These are phyloP conservation scores for Malania oleifera DNA, from an alignment of 164 flowering plant species.

Conservation along the genomic window DNA sequence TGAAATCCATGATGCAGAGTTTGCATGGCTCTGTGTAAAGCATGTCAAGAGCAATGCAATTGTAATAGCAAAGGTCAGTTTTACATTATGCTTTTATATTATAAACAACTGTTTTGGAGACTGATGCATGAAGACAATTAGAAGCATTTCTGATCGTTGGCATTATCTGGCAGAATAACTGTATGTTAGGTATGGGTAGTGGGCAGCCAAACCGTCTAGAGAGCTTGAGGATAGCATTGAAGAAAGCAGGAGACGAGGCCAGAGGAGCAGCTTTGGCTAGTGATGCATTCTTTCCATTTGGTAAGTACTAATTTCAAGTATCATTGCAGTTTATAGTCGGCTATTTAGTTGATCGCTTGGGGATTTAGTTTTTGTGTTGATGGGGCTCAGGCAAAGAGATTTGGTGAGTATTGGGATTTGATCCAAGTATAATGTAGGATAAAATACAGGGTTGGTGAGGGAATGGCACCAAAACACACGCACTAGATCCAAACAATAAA, in stretches of 20 bases:
- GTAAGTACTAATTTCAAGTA: constrained; percentile 31
- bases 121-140: background rate
- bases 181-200: constrained; percentile 99
- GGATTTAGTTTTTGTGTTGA: no score
- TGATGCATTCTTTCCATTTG: constrained; percentile 99
- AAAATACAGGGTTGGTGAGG: no score
- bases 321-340: background rate
- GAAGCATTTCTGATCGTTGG: constrained; percentile 9
- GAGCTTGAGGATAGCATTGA: constrained; percentile 87
- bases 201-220: constrained; percentile 96
- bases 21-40: constrained; percentile 97
- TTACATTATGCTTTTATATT: background rate
- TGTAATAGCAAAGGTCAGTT: constrained; percentile 85
- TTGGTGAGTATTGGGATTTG: no score
- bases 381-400: no score
- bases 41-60: constrained; percentile 99
- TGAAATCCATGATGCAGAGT: constrained; percentile 79
- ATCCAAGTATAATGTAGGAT: no score
- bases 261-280: constrained; percentile 97
- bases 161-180: constrained; percentile 54
- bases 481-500: no score
- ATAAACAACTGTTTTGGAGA: background rate
- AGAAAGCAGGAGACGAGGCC: constrained; percentile 88
- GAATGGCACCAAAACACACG: no score
- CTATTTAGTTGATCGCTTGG: no score